Evolutionary conservation across 768 basidiomycete genomes (phyloP).

Genomic region (Termitomyces sp.): DNA sequence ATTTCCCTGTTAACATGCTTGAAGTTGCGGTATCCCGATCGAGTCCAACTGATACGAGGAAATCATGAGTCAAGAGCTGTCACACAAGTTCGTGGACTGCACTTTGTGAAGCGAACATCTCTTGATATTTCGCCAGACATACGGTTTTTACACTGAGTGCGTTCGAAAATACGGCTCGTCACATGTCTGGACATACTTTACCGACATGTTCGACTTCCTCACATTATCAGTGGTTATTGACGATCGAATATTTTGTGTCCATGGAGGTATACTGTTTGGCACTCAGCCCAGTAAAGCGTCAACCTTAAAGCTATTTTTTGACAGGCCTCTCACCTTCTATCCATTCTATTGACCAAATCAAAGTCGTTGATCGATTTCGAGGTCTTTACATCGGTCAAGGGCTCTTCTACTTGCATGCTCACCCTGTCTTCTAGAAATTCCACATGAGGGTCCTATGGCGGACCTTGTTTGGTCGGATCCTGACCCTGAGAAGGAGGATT

Average conservation of each 20-base stretch:
- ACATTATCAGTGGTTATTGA: constrained; percentile 98
- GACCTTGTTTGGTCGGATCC: constrained; percentile 99
- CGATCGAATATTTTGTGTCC: constrained; percentile 98
- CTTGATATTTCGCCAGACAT: constrained; percentile 58
- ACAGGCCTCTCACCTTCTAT: constrained; percentile 94
- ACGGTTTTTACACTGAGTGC: constrained; percentile 99
- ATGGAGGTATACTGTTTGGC: constrained; percentile 64
- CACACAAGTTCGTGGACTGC: constrained; percentile 71
- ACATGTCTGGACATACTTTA: constrained; percentile 98
- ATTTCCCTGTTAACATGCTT: constrained; percentile 96
- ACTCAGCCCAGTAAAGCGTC: constrained; percentile 4
- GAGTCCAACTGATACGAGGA: constrained; percentile 94
- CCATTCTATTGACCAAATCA: constrained; percentile 99
- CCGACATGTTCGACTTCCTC: constrained; percentile 99
- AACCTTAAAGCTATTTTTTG: constrained; percentile 10
- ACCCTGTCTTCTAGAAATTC: constrained; percentile 67
- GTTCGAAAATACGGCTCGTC: constrained; percentile 94
- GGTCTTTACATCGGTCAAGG: constrained; percentile 38
- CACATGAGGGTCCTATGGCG: constrained; percentile 99
- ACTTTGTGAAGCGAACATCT: constrained; percentile 14
- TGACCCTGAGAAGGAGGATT: constrained; percentile 98
- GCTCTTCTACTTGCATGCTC: constrained; percentile 15
- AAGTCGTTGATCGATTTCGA: constrained; percentile 97
- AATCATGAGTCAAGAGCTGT: constrained; percentile 98
- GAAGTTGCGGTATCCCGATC: constrained; percentile 93